phyloP scores from a whole-genome alignment of 2,329 filamentous ascomycete genomes.

The Pleoardoris graminearum region DNA sequence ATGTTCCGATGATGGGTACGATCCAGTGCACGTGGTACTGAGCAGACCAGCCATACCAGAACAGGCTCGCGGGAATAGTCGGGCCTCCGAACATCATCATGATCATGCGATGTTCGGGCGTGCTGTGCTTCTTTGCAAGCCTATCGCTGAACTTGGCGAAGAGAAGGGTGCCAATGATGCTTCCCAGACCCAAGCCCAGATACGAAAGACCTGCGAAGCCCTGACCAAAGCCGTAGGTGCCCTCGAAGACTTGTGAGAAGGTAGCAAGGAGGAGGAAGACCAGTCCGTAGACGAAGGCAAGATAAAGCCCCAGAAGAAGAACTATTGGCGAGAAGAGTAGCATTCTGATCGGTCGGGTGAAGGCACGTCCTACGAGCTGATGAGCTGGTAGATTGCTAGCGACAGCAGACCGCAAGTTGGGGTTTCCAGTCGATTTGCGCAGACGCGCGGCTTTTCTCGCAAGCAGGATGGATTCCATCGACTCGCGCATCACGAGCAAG shows the following conservation, averaged over 20 bases:
- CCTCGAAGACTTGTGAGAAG: constrained; percentile 73
- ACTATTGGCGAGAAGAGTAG: constrained; percentile 16
- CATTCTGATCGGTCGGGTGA: constrained; percentile 13
- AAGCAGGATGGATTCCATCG: constrained; percentile 77
- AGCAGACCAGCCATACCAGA: constrained; percentile 58
- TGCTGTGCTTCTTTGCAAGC: not conserved
- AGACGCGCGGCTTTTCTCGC: constrained; percentile 62
- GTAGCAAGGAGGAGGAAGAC: constrained; percentile 55
- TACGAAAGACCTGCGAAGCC: constrained; percentile 75
- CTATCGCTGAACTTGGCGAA: constrained; percentile 11
- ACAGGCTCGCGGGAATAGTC: constrained; percentile 39
- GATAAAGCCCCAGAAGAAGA: constrained; percentile 4
- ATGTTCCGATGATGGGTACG: constrained; percentile 43
- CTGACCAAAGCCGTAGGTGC: constrained; percentile 71
- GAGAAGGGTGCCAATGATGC: constrained; percentile 25
- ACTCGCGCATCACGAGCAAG: constrained; percentile 60
- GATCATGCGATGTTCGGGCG: constrained; percentile 24
- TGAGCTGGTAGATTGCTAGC: constrained; percentile 59
- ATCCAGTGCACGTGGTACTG: constrained; percentile 58
- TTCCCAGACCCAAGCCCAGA: constrained; percentile 64
- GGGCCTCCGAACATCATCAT: constrained; percentile 8
- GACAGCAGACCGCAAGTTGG: constrained; percentile 69
- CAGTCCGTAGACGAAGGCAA: constrained; percentile 4
- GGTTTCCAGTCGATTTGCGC: constrained; percentile 63
- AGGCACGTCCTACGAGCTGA: constrained; percentile 49